Conservation (phyloP, 2,329 filamentous ascomycete genomes). For the Trichoderma sp. region DNA sequence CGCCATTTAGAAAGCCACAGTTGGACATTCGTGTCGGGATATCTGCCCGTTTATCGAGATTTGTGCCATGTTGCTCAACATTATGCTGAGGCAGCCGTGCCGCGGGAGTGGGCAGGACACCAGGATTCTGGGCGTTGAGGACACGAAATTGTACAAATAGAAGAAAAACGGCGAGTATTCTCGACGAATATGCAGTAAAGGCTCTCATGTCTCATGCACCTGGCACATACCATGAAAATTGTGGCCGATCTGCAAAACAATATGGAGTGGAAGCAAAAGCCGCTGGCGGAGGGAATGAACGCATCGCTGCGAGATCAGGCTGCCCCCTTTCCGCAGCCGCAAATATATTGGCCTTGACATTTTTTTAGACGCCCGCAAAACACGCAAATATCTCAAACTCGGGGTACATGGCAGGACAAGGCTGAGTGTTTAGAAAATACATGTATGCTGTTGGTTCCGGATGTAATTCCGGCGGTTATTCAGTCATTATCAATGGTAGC, state of each 20-base stretch:
- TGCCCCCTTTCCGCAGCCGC: not conserved
- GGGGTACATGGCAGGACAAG: not conserved
- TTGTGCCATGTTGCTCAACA: not conserved
- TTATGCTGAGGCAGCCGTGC: not conserved
- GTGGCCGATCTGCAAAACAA: not conserved
- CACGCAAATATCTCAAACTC: not conserved
- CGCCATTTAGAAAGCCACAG: slow-evolving; percentile 41
- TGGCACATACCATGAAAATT: not conserved
- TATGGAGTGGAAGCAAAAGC: not conserved
- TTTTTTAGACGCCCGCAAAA: not conserved
- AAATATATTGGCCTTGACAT: not conserved
- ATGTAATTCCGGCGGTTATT: slow-evolving; percentile 3
- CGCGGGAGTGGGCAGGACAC: not conserved
- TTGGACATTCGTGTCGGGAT: slow-evolving; percentile 35
- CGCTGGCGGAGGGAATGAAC: not conserved
- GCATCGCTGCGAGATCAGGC: not conserved
- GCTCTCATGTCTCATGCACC: not conserved
- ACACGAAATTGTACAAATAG: not conserved
- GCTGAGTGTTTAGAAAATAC: slow-evolving; percentile 2
- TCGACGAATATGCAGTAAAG: not conserved
- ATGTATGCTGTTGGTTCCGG: slow-evolving; percentile 11
- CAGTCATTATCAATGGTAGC: not conserved
- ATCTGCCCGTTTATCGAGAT: slow-evolving; percentile 12
- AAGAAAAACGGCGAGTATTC: not conserved
- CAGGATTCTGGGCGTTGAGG: not conserved